Evolutionary conservation across 2,329 filamentous ascomycete species (phyloP).

Genomic region (Salinomyces thailandicus): DNA sequence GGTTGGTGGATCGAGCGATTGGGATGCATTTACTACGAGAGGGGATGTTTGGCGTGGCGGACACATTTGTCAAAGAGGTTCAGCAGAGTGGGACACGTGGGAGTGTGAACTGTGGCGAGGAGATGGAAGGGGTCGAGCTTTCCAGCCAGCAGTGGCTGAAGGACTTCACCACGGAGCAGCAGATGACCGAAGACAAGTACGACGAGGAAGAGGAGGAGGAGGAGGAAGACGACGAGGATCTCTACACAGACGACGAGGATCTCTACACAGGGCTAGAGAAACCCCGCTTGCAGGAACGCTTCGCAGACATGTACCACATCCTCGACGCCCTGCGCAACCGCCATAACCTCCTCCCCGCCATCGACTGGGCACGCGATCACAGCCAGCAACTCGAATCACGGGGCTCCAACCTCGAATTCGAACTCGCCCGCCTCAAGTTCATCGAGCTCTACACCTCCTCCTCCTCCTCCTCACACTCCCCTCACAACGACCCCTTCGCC

Average conservation of each 20-base stretch:
- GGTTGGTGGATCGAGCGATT: constrained; percentile 82
- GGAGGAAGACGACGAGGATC: neutral
- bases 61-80: constrained; percentile 70
- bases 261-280: neutral
- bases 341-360: constrained; percentile 69
- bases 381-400: constrained; percentile 61
- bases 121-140: constrained; percentile 4
- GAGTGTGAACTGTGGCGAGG: constrained; percentile 5
- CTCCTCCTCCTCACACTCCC: constrained; percentile 24
- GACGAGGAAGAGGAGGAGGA: constrained; percentile 2
- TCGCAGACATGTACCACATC: constrained; percentile 84
- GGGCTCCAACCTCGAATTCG: constrained; percentile 90
- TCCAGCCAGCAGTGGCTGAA: constrained; percentile 6
- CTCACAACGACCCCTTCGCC: constrained; percentile 28
- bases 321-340: constrained; percentile 62
- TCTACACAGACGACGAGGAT: neutral
- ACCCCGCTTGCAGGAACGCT: constrained; percentile 60
- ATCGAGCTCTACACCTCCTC: constrained; percentile 74
- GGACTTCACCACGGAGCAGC: constrained; percentile 6
- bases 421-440: constrained; percentile 81
- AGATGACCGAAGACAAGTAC: constrained; percentile 1
- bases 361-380: constrained; percentile 71
- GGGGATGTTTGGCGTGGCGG: constrained; percentile 81
- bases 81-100: constrained; percentile 16
- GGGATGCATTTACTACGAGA: constrained; percentile 93